Evolutionary conservation across 2,329 filamentous ascomycete species (phyloP), one percentile per base, ranked within the genome.

Genomic region (Arthrobotrys megalospora): DNA sequence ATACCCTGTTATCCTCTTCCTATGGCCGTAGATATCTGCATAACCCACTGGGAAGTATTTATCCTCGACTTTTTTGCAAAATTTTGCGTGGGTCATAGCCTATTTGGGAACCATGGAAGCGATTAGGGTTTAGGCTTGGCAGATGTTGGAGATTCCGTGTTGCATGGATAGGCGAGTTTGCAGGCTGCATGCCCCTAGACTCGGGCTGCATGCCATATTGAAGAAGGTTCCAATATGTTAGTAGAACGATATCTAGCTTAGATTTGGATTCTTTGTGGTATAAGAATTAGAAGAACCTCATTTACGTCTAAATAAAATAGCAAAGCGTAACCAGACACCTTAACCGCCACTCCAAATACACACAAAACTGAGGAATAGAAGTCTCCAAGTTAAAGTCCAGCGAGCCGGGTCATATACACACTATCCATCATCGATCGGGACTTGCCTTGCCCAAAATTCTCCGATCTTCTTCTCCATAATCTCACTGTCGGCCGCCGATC

Each of bases 1-100:
- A 71, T 71, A 63, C 67, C 67, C 55, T 63, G 24, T 58, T 34
- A 16, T 55, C 67, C 67, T 63, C 67, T 50, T 71, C 48, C 67
- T 63, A 43, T 71, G 67, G 53, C 67, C 55, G 67, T 71, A 71
- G 67, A 48, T 71, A 32, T n/a, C 32, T 43, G 7, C 21, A 11
- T n/a, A 28, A 32, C 16, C 5, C 36, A 11, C 24, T 1, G 11
- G 6, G 52, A 8, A 41, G 28, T 52, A 71, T 71, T 63, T 53
- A 62, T 24, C 6, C n/a, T 24, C 34, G 34, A 63, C 16, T 24
- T 52, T 52, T 38, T 63, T 71, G 19, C 19, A 36, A 48, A 64
- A 11, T 48, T 64, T 50, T 48, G 6, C 32, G 41, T 64, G 41
- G 21, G 43, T 50, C 7, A 45, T 24, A 10, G 8, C 24, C 58